Evolutionary conservation across 148 eudicot species (phyloP), one percentile per base, ranked within the genome.

Genomic region (Bassia scoparia): DNA sequence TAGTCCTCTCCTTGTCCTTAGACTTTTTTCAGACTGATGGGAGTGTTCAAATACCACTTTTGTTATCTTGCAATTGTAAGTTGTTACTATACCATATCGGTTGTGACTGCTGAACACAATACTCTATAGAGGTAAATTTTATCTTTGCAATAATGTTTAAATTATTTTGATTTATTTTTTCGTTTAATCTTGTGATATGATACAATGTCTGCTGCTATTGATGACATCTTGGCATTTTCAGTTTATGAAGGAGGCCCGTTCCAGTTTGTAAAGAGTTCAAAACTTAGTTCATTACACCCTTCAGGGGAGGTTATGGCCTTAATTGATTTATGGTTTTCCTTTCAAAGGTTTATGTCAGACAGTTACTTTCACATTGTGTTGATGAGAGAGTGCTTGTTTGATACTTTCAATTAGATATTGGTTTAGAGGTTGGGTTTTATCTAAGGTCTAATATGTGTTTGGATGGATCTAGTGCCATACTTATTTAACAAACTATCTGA

Each of bases 101-200:
- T 95, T 84, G 98, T 97, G 59, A 97, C 98, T 60, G 98, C 98
- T 17, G 97, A 95, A 77, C 98, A 95, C 78, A 95, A n/a, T n/a
- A n/a, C n/a, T n/a, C n/a, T 95, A 78, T 87, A 33, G 91, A 91
- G 93, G 98, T 91, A n/a, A 24, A 72, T 34, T 34, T 24, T 11
- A 41, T 65, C 37, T 38, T 66, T 67, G 33, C 41, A n/a, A n/a
- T n/a, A n/a, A 50, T 49, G 67, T n/a, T 31, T 49, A 31, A 41
- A 35, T 73, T 18, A 48, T 23, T 35, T 44, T 29, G 64, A 30
- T 16, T 38, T 27, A 34, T 16, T 48, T 15, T 49, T 21, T 54
- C 46, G n/a, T 24, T 27, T 50, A 17, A 35, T 43, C 56, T 52
- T 64, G 41, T 61, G 30, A 55, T 54, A 30, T 24, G 5, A 37